phyloP scores from a whole-genome alignment of 2,329 filamentous ascomycete species.

The Trichoderma sp. region DNA sequence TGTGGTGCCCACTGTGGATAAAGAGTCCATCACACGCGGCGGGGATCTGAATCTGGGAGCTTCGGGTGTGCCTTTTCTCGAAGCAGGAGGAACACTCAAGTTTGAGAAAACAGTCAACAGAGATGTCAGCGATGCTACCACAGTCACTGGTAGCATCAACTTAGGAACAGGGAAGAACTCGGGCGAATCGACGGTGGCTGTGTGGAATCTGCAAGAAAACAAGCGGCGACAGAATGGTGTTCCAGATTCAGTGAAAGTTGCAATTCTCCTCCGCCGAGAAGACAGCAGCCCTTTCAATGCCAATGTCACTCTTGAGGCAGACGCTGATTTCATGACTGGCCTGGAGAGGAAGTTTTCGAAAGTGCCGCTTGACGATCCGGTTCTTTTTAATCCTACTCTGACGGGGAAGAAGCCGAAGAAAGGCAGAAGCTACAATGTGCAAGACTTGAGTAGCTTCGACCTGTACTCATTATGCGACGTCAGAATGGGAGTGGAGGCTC shows the following conservation, averaged over 20 bases:
- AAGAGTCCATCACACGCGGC: neutral
- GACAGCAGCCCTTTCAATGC: neutral
- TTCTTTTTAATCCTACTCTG: neutral
- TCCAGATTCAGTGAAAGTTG: neutral
- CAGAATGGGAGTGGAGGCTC: neutral
- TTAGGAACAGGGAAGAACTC: neutral
- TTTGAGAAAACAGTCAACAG: neutral
- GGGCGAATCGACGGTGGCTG: neutral
- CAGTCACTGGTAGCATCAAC: neutral
- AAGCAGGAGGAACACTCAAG: neutral
- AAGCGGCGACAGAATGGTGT: neutral
- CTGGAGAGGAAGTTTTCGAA: neutral
- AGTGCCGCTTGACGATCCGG: neutral
- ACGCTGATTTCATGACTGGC: neutral
- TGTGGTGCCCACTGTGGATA: neutral
- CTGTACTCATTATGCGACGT: neutral
- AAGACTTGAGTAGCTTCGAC: neutral
- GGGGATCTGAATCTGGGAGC: neutral
- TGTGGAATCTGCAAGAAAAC: constrained; percentile 4
- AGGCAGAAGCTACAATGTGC: neutral
- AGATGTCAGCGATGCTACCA: neutral
- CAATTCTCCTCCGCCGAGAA: constrained; percentile 2
- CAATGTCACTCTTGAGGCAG: neutral
- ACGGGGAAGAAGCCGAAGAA: neutral
- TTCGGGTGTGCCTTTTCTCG: neutral